phyloP scores from a whole-genome alignment of 805 yeast species.

The Candida succiphila region DNA sequence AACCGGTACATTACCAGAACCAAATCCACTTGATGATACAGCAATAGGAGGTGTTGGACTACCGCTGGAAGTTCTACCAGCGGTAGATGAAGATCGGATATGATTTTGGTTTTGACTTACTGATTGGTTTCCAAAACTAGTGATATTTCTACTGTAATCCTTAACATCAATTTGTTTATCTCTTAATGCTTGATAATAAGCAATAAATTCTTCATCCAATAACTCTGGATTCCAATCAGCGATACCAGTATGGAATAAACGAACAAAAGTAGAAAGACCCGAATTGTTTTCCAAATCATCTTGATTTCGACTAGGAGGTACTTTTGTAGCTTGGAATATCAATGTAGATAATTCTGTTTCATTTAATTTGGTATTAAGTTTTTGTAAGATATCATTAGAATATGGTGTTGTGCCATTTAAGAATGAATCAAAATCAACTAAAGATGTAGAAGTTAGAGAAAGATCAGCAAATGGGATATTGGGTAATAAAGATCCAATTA shows the following conservation, averaged over 20 bases:
- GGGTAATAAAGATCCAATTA: conserved; percentile 52
- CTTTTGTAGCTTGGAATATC: conserved; percentile 19
- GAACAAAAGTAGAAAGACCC: neutral
- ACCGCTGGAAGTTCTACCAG: neutral
- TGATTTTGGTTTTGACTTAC: too few species aligned
- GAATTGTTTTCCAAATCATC: neutral
- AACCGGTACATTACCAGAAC: neutral
- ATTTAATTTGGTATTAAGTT: conserved; percentile 8
- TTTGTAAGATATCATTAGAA: neutral
- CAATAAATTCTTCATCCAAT: conserved; percentile 7
- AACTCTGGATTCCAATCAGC: neutral
- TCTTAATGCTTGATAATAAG: conserved; percentile 19
- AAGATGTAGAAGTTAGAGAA: conserved; percentile 8
- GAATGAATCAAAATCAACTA: conserved; percentile 10
- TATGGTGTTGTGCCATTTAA: conserved; percentile 8
- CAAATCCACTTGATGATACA: neutral
- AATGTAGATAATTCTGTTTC: conserved; percentile 19
- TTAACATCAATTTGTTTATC: conserved; percentile 25
- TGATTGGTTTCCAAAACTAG: conserved; percentile 5
- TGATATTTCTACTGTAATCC: conserved; percentile 26
- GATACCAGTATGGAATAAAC: neutral
- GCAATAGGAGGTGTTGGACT: neutral
- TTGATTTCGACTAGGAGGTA: conserved; percentile 8
- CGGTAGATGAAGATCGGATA: neutral
- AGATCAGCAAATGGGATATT: conserved; percentile 26